Evolutionary conservation across 2,329 filamentous ascomycete species (phyloP).

Genomic region (Aspergillus uvarum): DNA sequence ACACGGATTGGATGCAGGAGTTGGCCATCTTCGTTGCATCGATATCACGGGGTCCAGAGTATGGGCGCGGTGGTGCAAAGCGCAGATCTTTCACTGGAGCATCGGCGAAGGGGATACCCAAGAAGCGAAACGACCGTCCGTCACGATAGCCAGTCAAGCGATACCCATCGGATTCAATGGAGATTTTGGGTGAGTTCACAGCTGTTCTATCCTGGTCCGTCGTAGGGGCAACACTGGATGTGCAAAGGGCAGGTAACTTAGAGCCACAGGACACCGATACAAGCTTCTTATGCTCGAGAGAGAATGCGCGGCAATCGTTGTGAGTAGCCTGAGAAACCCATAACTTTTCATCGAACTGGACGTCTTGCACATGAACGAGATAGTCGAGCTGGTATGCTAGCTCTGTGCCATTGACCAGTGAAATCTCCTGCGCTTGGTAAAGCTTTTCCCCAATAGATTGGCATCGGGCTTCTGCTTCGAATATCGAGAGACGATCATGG

Average conservation of each 20-base stretch:
- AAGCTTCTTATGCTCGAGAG: conserved; percentile 10
- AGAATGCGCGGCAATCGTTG: conserved; percentile 21
- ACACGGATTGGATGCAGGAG: conserved; percentile 24
- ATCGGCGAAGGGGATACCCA: conserved; percentile 50
- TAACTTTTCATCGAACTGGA: conserved; percentile 13
- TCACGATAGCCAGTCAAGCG: conserved; percentile 29
- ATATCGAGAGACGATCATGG: conserved; percentile 13
- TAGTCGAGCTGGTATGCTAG: conserved; percentile 28
- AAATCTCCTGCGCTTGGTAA: conserved; percentile 13
- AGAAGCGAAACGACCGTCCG: conserved; percentile 39
- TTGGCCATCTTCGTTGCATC: conserved; percentile 28
- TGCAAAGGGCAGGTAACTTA: conserved; percentile 22
- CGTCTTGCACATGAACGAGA: conserved; percentile 17
- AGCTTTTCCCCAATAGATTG: conserved; percentile 25
- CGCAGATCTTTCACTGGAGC: conserved; percentile 47
- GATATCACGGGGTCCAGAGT: conserved; percentile 26
- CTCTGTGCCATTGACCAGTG: conserved; percentile 17
- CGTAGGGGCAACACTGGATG: conserved; percentile 22
- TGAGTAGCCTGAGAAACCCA: conserved; percentile 17
- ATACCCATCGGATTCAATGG: conserved; percentile 17
- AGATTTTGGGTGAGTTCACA: conserved; percentile 21
- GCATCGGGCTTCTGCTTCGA: conserved; percentile 18
- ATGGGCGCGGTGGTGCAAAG: conserved; percentile 40
- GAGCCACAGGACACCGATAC: conserved; percentile 15
- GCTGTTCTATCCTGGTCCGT: conserved; percentile 18